Evolutionary conservation across 257 asterid species (phyloP), one percentile per base, ranked within the genome.

Genomic region (Nicotiana noctiflora): DNA sequence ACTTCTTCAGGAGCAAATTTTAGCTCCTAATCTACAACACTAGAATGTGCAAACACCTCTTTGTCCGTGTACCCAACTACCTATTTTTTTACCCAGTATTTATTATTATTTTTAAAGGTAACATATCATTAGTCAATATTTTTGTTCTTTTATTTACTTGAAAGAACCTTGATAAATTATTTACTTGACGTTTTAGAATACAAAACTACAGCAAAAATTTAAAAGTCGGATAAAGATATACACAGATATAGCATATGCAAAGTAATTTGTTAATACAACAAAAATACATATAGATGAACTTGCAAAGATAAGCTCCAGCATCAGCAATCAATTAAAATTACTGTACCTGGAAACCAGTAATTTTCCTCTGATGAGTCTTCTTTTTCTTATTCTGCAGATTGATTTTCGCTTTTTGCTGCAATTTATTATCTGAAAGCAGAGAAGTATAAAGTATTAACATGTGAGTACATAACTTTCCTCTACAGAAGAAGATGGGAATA

Each of bases 281-380:
- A 18, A 19, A 61, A 23, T 40, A 44, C 49, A 72, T 44, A 60
- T 17, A 60, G 31, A 64, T 31, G 37, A 78, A 21, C 55, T 14
- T 37, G 67, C 52, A 60, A 21, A 31, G 49, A 17, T 65, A 65
- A 40, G 44, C 75, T 60, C 75, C 55, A 17, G 17, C 32, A 44
- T 51, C 74, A 61, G 76, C 19, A 46, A 53, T 62, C 64, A 63
- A 51, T 17, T 40, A 62, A 46, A 25, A 11, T 27, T 25, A 44
- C 61, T 49, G 78, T 85, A 96, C 99, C 98, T 96, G 98, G 88
- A 96, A 94, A 84, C 99, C 98, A 29, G 99, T 96, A 77, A 96
- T 96, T 89, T 96, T 96, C 92, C 92, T 94, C 86, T 88, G 96
- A 85, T 93, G 95, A 83, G 97, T 85, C 85, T 90, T 96, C 88